These are phyloP conservation scores for Hordeum marinum DNA, from an alignment of 176 grass and related monocot genomes.

Conservation along the genomic window DNA sequence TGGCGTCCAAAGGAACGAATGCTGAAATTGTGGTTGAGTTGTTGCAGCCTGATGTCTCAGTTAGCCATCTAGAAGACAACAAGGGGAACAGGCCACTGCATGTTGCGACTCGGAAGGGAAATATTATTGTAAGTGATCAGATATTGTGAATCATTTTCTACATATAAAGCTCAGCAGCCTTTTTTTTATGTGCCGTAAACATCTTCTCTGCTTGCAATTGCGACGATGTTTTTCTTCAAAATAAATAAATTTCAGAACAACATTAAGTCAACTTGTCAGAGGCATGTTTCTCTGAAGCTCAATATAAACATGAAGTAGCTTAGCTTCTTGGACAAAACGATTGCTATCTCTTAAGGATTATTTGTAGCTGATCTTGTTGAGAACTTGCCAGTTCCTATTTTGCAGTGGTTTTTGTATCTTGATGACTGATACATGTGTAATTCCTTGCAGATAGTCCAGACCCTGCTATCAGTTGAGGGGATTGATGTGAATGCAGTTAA, in stretches of 20 bases:
- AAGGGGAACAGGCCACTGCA: constrained; percentile 87
- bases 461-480: constrained; percentile 52
- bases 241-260: background rate
- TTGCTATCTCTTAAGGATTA: background rate
- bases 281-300: background rate
- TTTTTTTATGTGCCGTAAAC: background rate
- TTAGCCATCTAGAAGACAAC: constrained; percentile 67
- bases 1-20: constrained; percentile 88
- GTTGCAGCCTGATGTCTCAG: constrained; percentile 59
- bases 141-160: background rate
- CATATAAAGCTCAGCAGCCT: background rate
- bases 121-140: constrained; percentile 47
- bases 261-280: background rate
- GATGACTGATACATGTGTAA: constrained; percentile 29
- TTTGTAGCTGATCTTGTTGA: background rate
- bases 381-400: background rate
- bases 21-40: constrained; percentile 64
- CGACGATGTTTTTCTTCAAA: background rate
- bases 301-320: background rate
- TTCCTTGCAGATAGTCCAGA: constrained; percentile 57
- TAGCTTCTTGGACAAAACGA: background rate
- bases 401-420: background rate
- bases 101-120: constrained; percentile 83
- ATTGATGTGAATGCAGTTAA: constrained; percentile 76
- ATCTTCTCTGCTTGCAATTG: background rate